Conservation (phyloP, 169 alveolate genomes). For the Cryptosporidium tyzzeri region DNA sequence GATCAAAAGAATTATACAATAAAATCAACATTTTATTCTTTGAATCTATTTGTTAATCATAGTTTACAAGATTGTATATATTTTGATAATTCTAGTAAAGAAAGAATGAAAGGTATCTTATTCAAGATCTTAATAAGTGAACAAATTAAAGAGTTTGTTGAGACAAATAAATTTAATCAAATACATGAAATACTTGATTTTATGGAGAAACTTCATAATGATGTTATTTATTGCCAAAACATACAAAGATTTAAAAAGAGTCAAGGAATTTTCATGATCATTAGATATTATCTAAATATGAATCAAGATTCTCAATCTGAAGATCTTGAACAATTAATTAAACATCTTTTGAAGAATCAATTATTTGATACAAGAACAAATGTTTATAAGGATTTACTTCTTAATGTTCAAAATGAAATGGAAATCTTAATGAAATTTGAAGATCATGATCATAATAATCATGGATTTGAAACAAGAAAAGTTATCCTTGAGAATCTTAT, state of each 20-base stretch:
- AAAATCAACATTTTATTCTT: slow-evolving; percentile 31
- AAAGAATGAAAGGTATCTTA: slow-evolving; percentile 20
- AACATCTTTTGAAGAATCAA: not conserved
- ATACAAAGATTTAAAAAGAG: not conserved
- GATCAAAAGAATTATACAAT: slow-evolving; percentile 1
- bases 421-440: slow-evolving; percentile 13
- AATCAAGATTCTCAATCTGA: not conserved
- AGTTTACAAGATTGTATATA: not conserved
- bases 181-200: slow-evolving; percentile 8
- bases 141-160: slow-evolving; percentile 21
- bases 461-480: not conserved
- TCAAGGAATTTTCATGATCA: slow-evolving; percentile 22
- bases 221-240: slow-evolving; percentile 9
- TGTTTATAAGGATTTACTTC: slow-evolving; percentile 9
- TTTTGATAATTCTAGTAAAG: slow-evolving; percentile 18
- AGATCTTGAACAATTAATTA: slow-evolving; percentile 10
- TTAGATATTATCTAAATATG: slow-evolving; percentile 7
- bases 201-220: slow-evolving; percentile 23
- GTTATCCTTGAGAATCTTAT: not conserved
- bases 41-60: slow-evolving; percentile 27
- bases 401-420: not conserved
- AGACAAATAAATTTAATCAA: not conserved
- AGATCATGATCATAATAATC: not conserved
- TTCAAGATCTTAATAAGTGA: slow-evolving; percentile 1
- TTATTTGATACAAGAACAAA: slow-evolving; percentile 1